These are phyloP conservation scores for Schrenkiella parvula DNA, from an alignment of 345 rosid genomes.

Conservation along the genomic window DNA sequence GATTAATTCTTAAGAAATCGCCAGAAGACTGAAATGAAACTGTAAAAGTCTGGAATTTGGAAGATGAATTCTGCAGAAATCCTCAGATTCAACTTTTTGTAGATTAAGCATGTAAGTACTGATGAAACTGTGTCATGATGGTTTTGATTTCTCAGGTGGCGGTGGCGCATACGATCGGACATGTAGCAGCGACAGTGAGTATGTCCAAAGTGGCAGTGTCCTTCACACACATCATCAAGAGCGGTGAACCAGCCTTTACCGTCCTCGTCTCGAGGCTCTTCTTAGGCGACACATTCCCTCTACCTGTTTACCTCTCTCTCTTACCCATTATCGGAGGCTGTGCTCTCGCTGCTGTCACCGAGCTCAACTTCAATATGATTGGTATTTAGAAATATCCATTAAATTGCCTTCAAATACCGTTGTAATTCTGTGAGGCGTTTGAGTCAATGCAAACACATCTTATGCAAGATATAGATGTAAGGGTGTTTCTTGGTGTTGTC, in stretches of 20 bases:
- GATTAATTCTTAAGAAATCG: not conserved
- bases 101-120: not conserved
- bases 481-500: slow-evolving; percentile 3
- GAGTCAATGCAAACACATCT: not conserved
- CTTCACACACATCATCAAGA: slow-evolving; percentile 93
- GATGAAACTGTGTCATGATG: slow-evolving; percentile 1
- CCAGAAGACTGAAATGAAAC: not conserved
- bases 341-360: slow-evolving; percentile 85
- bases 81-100: not conserved
- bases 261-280: slow-evolving; percentile 76
- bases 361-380: slow-evolving; percentile 87
- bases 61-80: not conserved
- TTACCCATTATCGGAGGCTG: slow-evolving; percentile 92
- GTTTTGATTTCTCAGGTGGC: slow-evolving; percentile 61
- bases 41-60: not conserved
- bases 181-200: slow-evolving; percentile 96
- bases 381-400: slow-evolving; percentile 40
- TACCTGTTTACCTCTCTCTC: slow-evolving; percentile 76
- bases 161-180: slow-evolving; percentile 93
- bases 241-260: slow-evolving; percentile 94
- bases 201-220: slow-evolving; percentile 99
- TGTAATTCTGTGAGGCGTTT: not conserved
- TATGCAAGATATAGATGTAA: not conserved
- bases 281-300: slow-evolving; percentile 70
- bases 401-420: not conserved